Evolutionary conservation across 805 yeast genomes (phyloP).

Genomic region (Torulaspora quercuum): DNA sequence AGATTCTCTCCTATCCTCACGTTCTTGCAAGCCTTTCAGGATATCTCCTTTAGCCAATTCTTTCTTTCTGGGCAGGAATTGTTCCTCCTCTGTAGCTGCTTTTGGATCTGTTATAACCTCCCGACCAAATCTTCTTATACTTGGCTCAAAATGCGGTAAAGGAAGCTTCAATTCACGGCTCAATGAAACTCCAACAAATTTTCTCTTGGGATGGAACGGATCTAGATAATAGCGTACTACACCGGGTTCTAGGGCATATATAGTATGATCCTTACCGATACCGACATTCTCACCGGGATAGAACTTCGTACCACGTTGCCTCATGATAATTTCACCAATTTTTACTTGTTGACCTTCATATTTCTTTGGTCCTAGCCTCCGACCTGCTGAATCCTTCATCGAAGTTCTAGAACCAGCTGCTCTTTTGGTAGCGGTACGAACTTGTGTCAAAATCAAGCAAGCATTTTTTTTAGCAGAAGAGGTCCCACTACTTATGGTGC

Average conservation of each 20-base stretch:
- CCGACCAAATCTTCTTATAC: slow-evolving; percentile 80
- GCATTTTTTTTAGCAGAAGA: slow-evolving; percentile 14
- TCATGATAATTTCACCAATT: slow-evolving; percentile 82
- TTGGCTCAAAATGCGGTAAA: slow-evolving; percentile 86
- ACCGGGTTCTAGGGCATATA: slow-evolving; percentile 89
- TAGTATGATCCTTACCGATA: slow-evolving; percentile 91
- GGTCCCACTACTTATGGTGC: slow-evolving; percentile 5
- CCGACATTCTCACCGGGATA: slow-evolving; percentile 91
- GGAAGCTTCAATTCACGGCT: slow-evolving; percentile 64
- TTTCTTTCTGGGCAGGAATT: slow-evolving; percentile 65
- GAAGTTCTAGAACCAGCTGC: slow-evolving; percentile 94
- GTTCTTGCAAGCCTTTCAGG: slow-evolving; percentile 38
- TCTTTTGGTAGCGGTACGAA: slow-evolving; percentile 89
- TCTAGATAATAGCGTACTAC: slow-evolving; percentile 86
- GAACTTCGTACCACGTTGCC: slow-evolving; percentile 93
- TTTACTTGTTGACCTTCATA: slow-evolving; percentile 70
- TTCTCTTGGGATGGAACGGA: slow-evolving; percentile 93
- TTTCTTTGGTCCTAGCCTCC: slow-evolving; percentile 86
- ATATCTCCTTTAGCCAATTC: slow-evolving; percentile 53
- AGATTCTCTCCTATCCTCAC: slow-evolving; percentile 41
- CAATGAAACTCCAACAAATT: slow-evolving; percentile 84
- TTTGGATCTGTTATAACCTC: slow-evolving; percentile 46
- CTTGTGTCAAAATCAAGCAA: slow-evolving; percentile 33
- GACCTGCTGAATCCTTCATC: slow-evolving; percentile 92
- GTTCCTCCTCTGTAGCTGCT: slow-evolving; percentile 56